A percentile compares a stretch with the other conserved stretches of the same genome.
phyloP scores from a whole-genome alignment of 129 eudicot species.

The Chrysanthemum makinoi region DNA sequence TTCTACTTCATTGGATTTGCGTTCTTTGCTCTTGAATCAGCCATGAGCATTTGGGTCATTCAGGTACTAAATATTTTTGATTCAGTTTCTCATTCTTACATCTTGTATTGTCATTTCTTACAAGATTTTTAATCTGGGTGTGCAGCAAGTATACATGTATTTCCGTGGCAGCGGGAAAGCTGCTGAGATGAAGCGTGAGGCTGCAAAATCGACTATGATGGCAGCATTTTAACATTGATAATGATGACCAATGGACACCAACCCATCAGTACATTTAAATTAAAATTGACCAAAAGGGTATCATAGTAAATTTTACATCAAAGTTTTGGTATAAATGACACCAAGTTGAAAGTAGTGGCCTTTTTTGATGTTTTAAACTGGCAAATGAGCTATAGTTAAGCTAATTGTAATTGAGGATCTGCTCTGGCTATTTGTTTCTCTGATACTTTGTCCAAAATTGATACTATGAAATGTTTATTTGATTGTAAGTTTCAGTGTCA shows the following conservation, averaged over 20 bases:
- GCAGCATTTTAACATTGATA: slow-evolving; percentile 51
- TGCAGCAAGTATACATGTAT: slow-evolving; percentile 96
- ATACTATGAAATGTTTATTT: slow-evolving; percentile 3
- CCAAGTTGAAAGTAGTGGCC: too few species aligned
- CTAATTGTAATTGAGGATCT: too few species aligned
- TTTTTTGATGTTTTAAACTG: not conserved
- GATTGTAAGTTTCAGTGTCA: slow-evolving; percentile 8
- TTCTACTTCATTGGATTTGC: slow-evolving; percentile 80
- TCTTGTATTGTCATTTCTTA: not conserved
- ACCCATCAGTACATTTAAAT: not conserved
- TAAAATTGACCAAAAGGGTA: slow-evolving; percentile 16
- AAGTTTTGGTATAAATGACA: too few species aligned
- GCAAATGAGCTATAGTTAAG: slow-evolving; percentile 4
- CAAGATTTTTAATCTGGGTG: not conserved
- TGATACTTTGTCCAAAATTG: not conserved
- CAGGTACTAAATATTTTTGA: slow-evolving; percentile 53
- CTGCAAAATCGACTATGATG: slow-evolving; percentile 83
- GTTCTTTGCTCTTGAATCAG: slow-evolving; percentile 64
- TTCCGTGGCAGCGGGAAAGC: slow-evolving; percentile 96
- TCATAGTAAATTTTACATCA: too few species aligned
- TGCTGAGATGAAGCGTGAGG: slow-evolving; percentile 83
- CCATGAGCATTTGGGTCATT: slow-evolving; percentile 93
- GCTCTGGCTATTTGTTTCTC: not conserved
- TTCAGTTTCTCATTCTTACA: not conserved
- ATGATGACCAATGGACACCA: not conserved